phyloP scores from a whole-genome alignment of 2,329 filamentous ascomycete genomes.

The Aspergillus sp. region DNA sequence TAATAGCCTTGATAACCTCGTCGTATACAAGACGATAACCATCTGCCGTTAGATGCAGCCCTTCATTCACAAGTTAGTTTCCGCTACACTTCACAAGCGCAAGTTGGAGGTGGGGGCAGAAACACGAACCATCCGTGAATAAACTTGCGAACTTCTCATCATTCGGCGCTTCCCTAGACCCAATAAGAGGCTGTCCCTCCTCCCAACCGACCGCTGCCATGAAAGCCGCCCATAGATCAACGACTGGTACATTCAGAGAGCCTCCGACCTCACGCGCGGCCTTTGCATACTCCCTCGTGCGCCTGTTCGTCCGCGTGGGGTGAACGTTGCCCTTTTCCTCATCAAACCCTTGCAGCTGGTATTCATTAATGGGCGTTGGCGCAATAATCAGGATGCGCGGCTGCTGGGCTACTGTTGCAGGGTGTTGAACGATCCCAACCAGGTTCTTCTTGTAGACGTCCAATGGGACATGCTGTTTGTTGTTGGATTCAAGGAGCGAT shows the following conservation, averaged over 20 bases:
- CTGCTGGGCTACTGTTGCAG: conserved; percentile 65
- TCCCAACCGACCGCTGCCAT: conserved; percentile 64
- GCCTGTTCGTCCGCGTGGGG: conserved; percentile 59
- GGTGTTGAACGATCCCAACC: conserved; percentile 68
- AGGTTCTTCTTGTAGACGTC: conserved; percentile 73
- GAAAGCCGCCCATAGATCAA: conserved; percentile 79
- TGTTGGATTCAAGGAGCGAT: conserved; percentile 60
- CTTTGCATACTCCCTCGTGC: conserved; percentile 63
- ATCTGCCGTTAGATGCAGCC: conserved; percentile 57
- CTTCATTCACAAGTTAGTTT: conserved; percentile 1
- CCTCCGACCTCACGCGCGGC: conserved; percentile 65
- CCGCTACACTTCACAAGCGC: too few species aligned
- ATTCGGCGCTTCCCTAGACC: conserved; percentile 58
- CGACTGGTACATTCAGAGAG: conserved; percentile 58
- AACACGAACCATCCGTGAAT: conserved; percentile 56
- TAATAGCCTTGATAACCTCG: conserved; percentile 54
- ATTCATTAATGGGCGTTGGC: conserved; percentile 80
- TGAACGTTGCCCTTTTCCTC: conserved; percentile 47
- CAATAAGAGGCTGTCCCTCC: conserved; percentile 50
- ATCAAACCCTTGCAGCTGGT: conserved; percentile 57
- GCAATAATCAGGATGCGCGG: conserved; percentile 74
- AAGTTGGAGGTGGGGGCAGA: not conserved
- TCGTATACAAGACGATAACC: conserved; percentile 59
- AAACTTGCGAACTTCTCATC: conserved; percentile 56
- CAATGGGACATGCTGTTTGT: conserved; percentile 72